phyloP scores from a whole-genome alignment of 2,329 filamentous ascomycete species.

The Trichoderma afroharzianum region DNA sequence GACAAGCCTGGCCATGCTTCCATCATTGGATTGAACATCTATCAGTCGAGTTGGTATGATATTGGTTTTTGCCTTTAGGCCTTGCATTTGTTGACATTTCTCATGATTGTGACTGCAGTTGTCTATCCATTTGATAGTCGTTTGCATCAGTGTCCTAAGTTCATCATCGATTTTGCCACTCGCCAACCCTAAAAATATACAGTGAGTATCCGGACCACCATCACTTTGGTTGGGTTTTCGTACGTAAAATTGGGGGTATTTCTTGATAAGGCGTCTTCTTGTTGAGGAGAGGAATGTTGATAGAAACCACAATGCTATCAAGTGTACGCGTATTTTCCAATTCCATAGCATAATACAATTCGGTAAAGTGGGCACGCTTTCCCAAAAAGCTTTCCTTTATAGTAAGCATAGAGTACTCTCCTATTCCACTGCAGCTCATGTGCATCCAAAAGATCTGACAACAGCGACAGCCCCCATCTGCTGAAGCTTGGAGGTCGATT shows the following conservation, averaged over 20 bases:
- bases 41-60: background rate
- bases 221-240: background rate
- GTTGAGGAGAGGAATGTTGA: background rate
- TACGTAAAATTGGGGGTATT: background rate
- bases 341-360: accelerated
- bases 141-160: background rate
- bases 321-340: no score
- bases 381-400: no score
- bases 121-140: background rate
- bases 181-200: background rate
- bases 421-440: background rate
- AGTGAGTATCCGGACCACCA: background rate
- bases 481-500: background rate
- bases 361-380: no score
- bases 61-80: background rate
- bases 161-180: background rate
- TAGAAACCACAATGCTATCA: no score
- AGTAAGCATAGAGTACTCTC: background rate
- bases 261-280: background rate
- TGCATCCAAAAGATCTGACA: background rate
- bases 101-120: background rate
- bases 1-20: background rate
- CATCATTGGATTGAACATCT: background rate
- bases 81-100: background rate
- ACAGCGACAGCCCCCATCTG: background rate